phyloP scores from a whole-genome alignment of 306 rosid genomes.

The Vigna reflexopilosa region DNA sequence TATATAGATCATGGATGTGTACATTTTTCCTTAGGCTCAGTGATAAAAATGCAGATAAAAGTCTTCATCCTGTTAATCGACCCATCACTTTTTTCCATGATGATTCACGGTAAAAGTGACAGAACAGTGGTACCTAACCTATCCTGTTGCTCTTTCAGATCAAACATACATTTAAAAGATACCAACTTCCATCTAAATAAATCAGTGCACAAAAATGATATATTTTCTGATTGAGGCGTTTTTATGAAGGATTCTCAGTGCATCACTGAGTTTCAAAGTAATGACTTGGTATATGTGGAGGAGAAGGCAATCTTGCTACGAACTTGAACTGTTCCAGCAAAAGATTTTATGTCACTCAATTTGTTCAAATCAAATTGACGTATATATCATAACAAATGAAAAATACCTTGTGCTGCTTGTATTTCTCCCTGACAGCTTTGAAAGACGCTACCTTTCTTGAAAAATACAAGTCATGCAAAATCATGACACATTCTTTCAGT shows the following conservation, averaged over 20 bases:
- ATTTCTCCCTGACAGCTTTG: slow-evolving; percentile 70
- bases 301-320: slow-evolving; percentile 71
- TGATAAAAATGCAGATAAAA: background rate
- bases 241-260: background rate
- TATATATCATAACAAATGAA: background rate
- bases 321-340: slow-evolving; percentile 63
- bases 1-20: background rate
- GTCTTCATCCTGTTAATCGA: background rate
- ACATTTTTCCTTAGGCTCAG: background rate
- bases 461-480: slow-evolving; percentile 72
- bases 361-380: background rate
- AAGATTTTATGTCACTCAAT: slow-evolving; percentile 12
- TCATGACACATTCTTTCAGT: slow-evolving; percentile 65
- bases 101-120: background rate
- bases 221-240: too few species aligned
- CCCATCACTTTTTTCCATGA: background rate
- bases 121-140: background rate
- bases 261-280: slow-evolving; percentile 50
- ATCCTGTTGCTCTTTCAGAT: background rate
- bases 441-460: slow-evolving; percentile 68
- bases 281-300: slow-evolving; percentile 63
- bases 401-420: slow-evolving; percentile 75
- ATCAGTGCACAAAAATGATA: background rate
- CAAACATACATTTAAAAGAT: background rate
- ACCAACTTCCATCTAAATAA: background rate